A percentile compares a stretch with the other conserved stretches of the same genome.
Evolutionary conservation across 1,284 basidiomycete species (phyloP).

Genomic region (Sanghuangporus weigelae): DNA sequence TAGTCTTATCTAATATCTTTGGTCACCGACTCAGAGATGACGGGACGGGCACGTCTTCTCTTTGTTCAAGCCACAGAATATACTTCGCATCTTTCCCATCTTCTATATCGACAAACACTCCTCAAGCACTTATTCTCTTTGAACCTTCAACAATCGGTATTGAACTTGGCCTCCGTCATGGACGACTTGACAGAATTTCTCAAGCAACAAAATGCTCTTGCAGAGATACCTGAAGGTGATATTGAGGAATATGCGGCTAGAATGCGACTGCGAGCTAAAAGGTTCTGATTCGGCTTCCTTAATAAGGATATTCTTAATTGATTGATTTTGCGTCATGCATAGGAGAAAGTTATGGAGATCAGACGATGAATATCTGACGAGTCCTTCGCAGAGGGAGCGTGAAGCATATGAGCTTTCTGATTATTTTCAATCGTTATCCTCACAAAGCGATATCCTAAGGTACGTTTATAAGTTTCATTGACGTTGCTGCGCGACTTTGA

Average conservation of each 20-base stretch:
- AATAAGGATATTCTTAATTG: not conserved
- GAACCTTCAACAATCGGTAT: not conserved
- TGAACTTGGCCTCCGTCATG: not conserved
- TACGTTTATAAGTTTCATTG: too few species aligned
- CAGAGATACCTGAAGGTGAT: slow-evolving; percentile 14
- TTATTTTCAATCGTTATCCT: not conserved
- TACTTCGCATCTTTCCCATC: not conserved
- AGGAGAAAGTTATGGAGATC: slow-evolving; percentile 8
- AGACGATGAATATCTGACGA: not conserved
- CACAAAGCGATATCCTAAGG: not conserved
- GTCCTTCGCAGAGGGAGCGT: not conserved
- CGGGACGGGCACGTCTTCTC: not conserved
- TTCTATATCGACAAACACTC: not conserved
- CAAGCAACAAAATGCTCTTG: slow-evolving; percentile 4
- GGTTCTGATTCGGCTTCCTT: not conserved
- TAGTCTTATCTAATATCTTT: not conserved
- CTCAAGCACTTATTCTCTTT: not conserved
- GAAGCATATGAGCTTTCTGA: not conserved
- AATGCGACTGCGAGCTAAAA: not conserved
- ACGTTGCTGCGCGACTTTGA: too few species aligned
- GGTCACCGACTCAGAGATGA: not conserved
- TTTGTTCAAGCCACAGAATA: not conserved
- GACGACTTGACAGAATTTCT: slow-evolving; percentile 4
- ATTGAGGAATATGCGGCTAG: slow-evolving; percentile 12
- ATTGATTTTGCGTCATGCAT: not conserved